Evolutionary conservation across 345 rosid species (phyloP), one percentile per base, ranked within the genome.

Genomic region (Carallia pectinifolia): DNA sequence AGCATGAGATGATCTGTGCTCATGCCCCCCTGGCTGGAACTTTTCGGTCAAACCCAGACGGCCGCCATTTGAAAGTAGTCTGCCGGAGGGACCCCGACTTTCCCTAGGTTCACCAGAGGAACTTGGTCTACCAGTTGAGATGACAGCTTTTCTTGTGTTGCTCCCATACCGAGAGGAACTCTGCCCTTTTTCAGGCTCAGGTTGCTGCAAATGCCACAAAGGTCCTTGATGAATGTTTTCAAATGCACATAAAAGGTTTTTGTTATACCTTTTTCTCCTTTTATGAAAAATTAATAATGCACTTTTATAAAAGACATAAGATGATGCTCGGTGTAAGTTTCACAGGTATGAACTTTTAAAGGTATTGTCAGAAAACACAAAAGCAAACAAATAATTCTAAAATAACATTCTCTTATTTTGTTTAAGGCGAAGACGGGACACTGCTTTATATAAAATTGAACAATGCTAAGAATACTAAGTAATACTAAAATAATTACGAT

Each of bases 171-270:
- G 66, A 64, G 81, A 75, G 36, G 88, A 80, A 68, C 85, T 71
- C 23, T 75, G 91, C 65, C 74, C 76, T 77, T 77, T 91, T 66
- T 88, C 96, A 31, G 82, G 79, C 72, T 94, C 97, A 6, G 71
- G 75, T 84, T 71, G 90, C 95, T 86, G 89, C 58, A 73, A 53
- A 72, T 72, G 61, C 36, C 15, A 48, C 7, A 30, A 9, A 23
- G 3, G 6, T 6, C 6, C 27, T 38, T 38, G 29, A 37, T 36
- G 19, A 56, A 8, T 7, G 17, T 18, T 48, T 12, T 62, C 34
- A 55, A 76, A 60, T 29, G 61, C 38, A 63, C 33, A 29, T 18
- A 18, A 44, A 9, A 6, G 19, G 33, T 9, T 56, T 56, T 15
- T 44, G 12, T 4, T 15, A 40, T 40, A 40, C 16, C 50, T 3